Evolutionary conservation across 169 alveolate genomes (phyloP), one percentile per base, ranked within the genome.

Genomic region (Plasmodium chabaudi): DNA sequence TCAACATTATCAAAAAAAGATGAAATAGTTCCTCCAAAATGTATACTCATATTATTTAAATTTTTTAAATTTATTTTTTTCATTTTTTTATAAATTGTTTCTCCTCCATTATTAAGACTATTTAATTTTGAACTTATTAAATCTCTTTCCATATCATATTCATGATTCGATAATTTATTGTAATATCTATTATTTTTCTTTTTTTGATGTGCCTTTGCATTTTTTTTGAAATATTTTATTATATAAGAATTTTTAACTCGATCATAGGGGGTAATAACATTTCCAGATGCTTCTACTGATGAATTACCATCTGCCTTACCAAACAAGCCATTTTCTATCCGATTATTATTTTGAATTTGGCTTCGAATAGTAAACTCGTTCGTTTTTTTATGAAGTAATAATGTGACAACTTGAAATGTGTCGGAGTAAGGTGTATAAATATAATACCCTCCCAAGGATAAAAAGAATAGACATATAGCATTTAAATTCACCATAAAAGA

Each of bases 401-500:
- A 73, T 25, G 96, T 92, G 15, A 94, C 93, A 39, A 95, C 89
- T 73, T 95, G 97, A 63, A 95, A 95, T 42, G 94, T 93, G 55
- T 95, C 97, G n/a, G 95, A 88, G 51, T 93, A 95, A 13, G 93
- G 94, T 7, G 97, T 95, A 12, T 94, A 93, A 56, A 92, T 73
- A 72, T 92, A 95, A 51, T 90, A 87, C 9, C 97, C 96, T 15
- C 97, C 97, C 57, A 91, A 47, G 34, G 93, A 71, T 46, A 91
- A 70, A 57, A 95, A 95, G 88, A 89, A 95, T 42, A 87, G 87
- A 61, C 94, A 75, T 9, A 95, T 93, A 13, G 97, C 96, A 68
- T 95, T 93, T 65, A 95, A 94, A 63, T 95, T 95, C 9, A 93
- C 95, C 97, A 95, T 95, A 87, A 95, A 95, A 13, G 96, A 93